phyloP scores from a whole-genome alignment of 192 early-diverging fungal genomes.

The Chytriomyces confervae region DNA sequence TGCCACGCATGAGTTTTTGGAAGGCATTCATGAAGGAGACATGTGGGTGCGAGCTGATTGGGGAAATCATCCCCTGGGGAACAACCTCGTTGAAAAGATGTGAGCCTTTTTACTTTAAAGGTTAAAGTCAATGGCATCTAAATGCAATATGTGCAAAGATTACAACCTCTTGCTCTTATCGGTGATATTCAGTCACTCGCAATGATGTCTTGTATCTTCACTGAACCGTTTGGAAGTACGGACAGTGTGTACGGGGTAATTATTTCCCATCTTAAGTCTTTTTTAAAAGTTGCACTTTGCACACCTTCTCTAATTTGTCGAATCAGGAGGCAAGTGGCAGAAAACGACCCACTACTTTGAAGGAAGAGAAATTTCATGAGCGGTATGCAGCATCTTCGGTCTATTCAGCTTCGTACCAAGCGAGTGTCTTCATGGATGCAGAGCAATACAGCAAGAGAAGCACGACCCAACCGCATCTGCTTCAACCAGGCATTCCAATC shows the following conservation, averaged over 20 bases:
- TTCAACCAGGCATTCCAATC: not conserved
- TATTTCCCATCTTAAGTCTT: not conserved
- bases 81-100: conserved; percentile 30
- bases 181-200: conserved; percentile 31
- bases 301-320: not conserved
- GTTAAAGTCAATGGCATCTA: not conserved
- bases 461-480: not conserved
- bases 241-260: not conserved
- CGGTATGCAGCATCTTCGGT: not conserved
- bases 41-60: conserved; percentile 32
- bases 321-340: not conserved
- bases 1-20: not conserved
- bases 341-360: not conserved
- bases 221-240: conserved; percentile 21
- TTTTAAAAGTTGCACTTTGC: too few species aligned
- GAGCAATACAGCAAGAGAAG: not conserved
- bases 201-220: conserved; percentile 22
- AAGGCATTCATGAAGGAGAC: not conserved
- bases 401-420: not conserved
- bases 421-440: not conserved
- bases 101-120: not conserved
- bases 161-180: conserved; percentile 21
- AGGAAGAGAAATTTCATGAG: not conserved
- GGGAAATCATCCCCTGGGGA: conserved; percentile 30
- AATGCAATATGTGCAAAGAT: not conserved